Conservation (phyloP, 2,329 filamentous ascomycete species). For the Cercospora canescens region DNA sequence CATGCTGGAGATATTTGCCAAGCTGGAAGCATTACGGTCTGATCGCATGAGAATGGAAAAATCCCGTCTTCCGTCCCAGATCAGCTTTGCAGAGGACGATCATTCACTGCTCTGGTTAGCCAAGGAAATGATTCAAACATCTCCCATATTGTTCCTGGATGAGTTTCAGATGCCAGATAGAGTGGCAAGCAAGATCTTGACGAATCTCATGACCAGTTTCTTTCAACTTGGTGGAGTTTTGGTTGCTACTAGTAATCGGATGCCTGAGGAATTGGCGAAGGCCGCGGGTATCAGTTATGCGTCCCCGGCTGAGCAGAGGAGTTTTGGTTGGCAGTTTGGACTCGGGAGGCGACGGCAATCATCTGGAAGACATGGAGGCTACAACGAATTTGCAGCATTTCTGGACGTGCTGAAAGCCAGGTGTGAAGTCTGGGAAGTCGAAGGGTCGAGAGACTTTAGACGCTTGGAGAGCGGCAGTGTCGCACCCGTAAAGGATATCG, state of each 20-base stretch:
- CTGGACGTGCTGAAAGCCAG: slow-evolving; percentile 73
- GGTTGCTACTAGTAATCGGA: slow-evolving; percentile 77
- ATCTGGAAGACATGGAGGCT: slow-evolving; percentile 57
- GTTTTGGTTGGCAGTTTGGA: slow-evolving; percentile 42
- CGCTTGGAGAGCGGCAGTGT: slow-evolving; percentile 53
- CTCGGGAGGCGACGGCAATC: slow-evolving; percentile 33
- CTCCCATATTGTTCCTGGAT: slow-evolving; percentile 76
- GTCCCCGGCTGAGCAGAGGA: slow-evolving; percentile 53
- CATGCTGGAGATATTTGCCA: slow-evolving; percentile 75
- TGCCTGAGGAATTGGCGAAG: slow-evolving; percentile 78
- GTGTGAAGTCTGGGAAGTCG: slow-evolving; percentile 84
- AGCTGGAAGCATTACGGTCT: slow-evolving; percentile 65
- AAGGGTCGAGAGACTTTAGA: slow-evolving; percentile 69
- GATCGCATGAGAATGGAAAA: slow-evolving; percentile 28
- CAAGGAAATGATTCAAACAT: slow-evolving; percentile 71
- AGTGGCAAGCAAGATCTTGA: slow-evolving; percentile 75
- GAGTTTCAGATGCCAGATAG: slow-evolving; percentile 83
- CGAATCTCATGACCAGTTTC: slow-evolving; percentile 75
- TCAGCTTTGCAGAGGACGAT: slow-evolving; percentile 47
- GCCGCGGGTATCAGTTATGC: slow-evolving; percentile 70
- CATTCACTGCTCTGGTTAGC: slow-evolving; percentile 74
- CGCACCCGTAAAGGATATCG: slow-evolving; percentile 23
- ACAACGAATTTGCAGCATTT: slow-evolving; percentile 74
- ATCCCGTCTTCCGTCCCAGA: slow-evolving; percentile 10
- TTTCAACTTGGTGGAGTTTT: slow-evolving; percentile 81